Percentiles rank a stretch among this genome's conserved stretches.
These are phyloP conservation scores for Arabidopsis hybrid DNA, from an alignment of 441 rosid genomes.

Conservation along the genomic window DNA sequence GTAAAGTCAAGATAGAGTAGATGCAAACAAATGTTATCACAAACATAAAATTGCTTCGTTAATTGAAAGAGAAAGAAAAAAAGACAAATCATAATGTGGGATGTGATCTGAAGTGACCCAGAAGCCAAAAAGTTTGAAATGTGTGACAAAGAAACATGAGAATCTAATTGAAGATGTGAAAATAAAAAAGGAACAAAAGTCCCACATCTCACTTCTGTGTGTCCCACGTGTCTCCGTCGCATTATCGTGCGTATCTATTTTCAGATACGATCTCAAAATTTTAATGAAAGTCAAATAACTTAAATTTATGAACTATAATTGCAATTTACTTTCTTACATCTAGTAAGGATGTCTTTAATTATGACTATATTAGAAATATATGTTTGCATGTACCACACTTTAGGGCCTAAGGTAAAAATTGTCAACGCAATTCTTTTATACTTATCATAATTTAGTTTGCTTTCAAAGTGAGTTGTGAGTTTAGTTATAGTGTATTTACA, in stretches of 20 bases:
- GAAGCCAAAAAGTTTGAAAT: slow-evolving; percentile 34
- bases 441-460: no score
- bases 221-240: slow-evolving; percentile 38
- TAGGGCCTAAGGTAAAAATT: neutral
- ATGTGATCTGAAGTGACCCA: slow-evolving; percentile 30
- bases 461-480: no score
- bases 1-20: slow-evolving; percentile 19
- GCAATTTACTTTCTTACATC: slow-evolving; percentile 3
- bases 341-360: neutral
- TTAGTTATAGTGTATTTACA: no score
- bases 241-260: slow-evolving; percentile 44
- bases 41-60: neutral
- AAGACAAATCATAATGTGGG: slow-evolving; percentile 4
- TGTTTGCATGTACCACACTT: slow-evolving; percentile 9
- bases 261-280: slow-evolving; percentile 38
- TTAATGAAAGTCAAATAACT: slow-evolving; percentile 38
- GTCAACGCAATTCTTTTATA: neutral
- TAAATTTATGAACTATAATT: neutral
- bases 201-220: slow-evolving; percentile 33
- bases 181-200: slow-evolving; percentile 34
- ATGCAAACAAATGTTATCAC: slow-evolving; percentile 13
- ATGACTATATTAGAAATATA: slow-evolving; percentile 7
- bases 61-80: neutral
- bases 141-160: slow-evolving; percentile 40
- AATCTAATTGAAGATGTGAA: slow-evolving; percentile 37